A percentile compares a stretch with the other conserved stretches of the same genome.
phyloP scores from a whole-genome alignment of 495 filamentous ascomycete species.

The Pseudotulostoma volvatum region DNA sequence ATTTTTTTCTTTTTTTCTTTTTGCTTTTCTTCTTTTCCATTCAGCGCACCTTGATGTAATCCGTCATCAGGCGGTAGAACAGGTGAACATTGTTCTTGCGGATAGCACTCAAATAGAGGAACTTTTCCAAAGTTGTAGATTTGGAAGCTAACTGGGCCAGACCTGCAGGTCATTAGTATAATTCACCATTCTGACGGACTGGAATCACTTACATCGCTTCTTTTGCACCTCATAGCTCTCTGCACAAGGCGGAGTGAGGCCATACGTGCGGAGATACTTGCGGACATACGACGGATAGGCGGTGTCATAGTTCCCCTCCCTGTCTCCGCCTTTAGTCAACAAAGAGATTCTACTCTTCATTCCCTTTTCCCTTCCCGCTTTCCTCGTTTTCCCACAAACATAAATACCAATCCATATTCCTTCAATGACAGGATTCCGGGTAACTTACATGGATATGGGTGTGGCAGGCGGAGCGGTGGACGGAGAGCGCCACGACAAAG shows the following conservation, averaged over 20 bases:
- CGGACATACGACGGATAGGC: slow-evolving; percentile 46
- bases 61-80: slow-evolving; percentile 85
- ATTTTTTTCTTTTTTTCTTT: slow-evolving; percentile 2
- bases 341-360: no score
- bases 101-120: slow-evolving; percentile 77
- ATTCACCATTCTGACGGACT: slow-evolving; percentile 1
- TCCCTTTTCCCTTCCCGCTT: no score
- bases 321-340: no score
- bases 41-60: slow-evolving; percentile 55
- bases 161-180: slow-evolving; percentile 21
- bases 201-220: slow-evolving; percentile 38
- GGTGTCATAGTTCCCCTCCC: slow-evolving; percentile 41
- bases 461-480: no score
- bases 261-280: slow-evolving; percentile 54
- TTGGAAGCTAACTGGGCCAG: slow-evolving; percentile 62
- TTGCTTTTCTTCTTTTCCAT: not conserved
- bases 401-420: no score
- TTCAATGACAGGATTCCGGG: no score
- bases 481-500: no score
- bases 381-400: no score
- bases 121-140: slow-evolving; percentile 76
- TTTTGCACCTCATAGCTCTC: slow-evolving; percentile 55
- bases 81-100: slow-evolving; percentile 81
- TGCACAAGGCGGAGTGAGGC: slow-evolving; percentile 51
- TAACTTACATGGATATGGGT: no score